Evolutionary conservation across 495 filamentous ascomycete genomes (phyloP).

Genomic region (Penicillium argentinense): DNA sequence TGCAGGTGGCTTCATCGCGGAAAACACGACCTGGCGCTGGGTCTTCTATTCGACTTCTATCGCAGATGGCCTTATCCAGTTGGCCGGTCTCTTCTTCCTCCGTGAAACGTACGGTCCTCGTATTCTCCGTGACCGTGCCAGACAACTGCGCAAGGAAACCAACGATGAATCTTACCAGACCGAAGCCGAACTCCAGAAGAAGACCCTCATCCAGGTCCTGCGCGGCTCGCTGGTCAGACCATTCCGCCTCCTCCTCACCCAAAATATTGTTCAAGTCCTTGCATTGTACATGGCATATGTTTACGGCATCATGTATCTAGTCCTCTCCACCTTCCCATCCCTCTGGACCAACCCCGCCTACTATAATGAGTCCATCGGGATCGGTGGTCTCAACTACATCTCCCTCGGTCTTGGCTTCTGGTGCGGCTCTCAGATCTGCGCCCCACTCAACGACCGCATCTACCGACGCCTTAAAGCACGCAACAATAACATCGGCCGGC

Average conservation of each 20-base stretch:
- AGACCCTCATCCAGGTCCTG: slow-evolving; percentile 43
- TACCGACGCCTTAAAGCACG: slow-evolving; percentile 61
- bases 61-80: slow-evolving; percentile 59
- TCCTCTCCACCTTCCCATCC: slow-evolving; percentile 65
- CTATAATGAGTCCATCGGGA: slow-evolving; percentile 61
- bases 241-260: slow-evolving; percentile 58
- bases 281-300: slow-evolving; percentile 66
- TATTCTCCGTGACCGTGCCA: slow-evolving; percentile 57
- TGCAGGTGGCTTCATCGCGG: slow-evolving; percentile 63
- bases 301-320: slow-evolving; percentile 72
- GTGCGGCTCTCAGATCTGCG: slow-evolving; percentile 61
- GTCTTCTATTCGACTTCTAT: slow-evolving; percentile 65
- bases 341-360: slow-evolving; percentile 54
- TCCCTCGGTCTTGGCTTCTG: slow-evolving; percentile 70
- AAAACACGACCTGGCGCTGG: slow-evolving; percentile 72
- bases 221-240: slow-evolving; percentile 50
- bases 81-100: slow-evolving; percentile 64
- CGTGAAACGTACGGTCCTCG: slow-evolving; percentile 70
- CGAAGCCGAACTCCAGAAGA: slow-evolving; percentile 56
- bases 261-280: slow-evolving; percentile 59
- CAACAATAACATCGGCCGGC: slow-evolving; percentile 56
- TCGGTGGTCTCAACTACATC: slow-evolving; percentile 69
- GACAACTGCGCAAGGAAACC: slow-evolving; percentile 60
- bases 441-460: slow-evolving; percentile 63
- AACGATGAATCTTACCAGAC: slow-evolving; percentile 62